Percentiles rank a stretch among this genome's conserved stretches.
phyloP scores from a whole-genome alignment of 441 rosid species.

The Corymbia calophylla region DNA sequence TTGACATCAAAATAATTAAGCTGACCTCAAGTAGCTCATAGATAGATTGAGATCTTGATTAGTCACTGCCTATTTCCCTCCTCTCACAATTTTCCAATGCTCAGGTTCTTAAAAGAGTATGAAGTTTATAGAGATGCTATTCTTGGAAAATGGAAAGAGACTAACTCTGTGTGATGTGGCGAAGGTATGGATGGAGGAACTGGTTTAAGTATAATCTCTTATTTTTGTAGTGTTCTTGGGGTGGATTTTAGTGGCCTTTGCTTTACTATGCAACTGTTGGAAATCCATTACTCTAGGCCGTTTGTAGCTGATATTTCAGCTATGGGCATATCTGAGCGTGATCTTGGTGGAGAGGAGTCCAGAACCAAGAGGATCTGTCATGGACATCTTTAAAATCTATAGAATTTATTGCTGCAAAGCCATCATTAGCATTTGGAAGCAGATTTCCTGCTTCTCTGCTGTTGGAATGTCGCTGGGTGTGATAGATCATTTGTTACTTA shows the following conservation, averaged over 20 bases:
- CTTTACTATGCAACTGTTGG: background rate
- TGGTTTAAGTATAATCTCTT: background rate
- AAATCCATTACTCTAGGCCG: background rate
- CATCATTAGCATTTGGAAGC: background rate
- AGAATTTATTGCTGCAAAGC: no score
- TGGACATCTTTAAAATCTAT: no score
- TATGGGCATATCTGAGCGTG: background rate
- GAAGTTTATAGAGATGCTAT: slow-evolving; percentile 75
- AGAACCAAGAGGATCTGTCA: no score
- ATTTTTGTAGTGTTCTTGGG: background rate
- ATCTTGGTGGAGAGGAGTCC: background rate
- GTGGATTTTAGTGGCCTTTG: background rate
- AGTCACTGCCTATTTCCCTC: background rate
- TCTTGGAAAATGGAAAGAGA: slow-evolving; percentile 66
- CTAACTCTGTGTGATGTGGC: slow-evolving; percentile 74
- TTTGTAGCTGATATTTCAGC: background rate
- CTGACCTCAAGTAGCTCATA: background rate
- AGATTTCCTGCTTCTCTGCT: no score
- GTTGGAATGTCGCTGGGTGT: background rate
- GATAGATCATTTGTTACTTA: background rate
- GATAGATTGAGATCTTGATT: background rate
- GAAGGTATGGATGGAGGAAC: slow-evolving; percentile 39
- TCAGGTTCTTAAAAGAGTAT: slow-evolving; percentile 63
- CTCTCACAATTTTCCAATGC: background rate
- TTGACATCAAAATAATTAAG: background rate